Percentiles rank a stretch among this genome's conserved stretches.
These are phyloP conservation scores for Trichophyton simii DNA, from an alignment of 2,329 filamentous ascomycete species.

Conservation along the genomic window DNA sequence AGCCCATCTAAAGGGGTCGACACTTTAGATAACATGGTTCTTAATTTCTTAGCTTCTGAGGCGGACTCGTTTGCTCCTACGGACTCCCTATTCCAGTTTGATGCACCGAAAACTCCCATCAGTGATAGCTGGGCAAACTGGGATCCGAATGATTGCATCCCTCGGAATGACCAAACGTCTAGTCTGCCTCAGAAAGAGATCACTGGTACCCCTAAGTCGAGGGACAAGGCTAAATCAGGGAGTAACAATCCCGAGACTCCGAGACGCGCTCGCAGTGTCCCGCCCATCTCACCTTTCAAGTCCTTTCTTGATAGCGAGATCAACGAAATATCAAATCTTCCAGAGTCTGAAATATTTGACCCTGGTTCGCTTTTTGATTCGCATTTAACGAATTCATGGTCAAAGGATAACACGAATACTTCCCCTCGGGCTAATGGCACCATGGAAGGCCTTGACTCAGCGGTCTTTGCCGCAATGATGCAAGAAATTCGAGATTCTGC, in stretches of 20 bases:
- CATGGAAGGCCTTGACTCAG: constrained; percentile 7
- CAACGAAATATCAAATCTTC: constrained; percentile 6
- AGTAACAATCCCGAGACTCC: not conserved
- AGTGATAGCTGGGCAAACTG: constrained; percentile 27
- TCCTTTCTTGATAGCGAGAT: constrained; percentile 1
- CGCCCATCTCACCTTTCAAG: not conserved
- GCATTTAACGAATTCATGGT: constrained; percentile 16
- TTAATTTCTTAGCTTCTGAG: constrained; percentile 27
- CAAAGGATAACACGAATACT: constrained; percentile 14
- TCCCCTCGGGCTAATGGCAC: constrained; percentile 5
- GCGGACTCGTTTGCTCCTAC: constrained; percentile 18
- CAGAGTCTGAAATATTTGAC: constrained; percentile 21
- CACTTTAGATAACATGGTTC: constrained; percentile 25
- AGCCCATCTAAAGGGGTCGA: constrained; percentile 20
- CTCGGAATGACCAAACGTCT: constrained; percentile 14
- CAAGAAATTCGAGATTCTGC: constrained; percentile 8
- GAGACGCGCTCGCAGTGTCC: not conserved
- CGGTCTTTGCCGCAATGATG: constrained; percentile 10
- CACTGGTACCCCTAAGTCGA: not conserved
- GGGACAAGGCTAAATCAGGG: not conserved
- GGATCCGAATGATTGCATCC: constrained; percentile 26
- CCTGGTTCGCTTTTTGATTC: constrained; percentile 22
- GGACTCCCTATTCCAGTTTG: constrained; percentile 21
- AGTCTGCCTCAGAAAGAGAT: not conserved
- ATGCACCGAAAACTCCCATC: constrained; percentile 16